These are phyloP conservation scores for Talaromyces amestolkiae DNA, from an alignment of 2,329 filamentous ascomycete genomes.

Conservation along the genomic window DNA sequence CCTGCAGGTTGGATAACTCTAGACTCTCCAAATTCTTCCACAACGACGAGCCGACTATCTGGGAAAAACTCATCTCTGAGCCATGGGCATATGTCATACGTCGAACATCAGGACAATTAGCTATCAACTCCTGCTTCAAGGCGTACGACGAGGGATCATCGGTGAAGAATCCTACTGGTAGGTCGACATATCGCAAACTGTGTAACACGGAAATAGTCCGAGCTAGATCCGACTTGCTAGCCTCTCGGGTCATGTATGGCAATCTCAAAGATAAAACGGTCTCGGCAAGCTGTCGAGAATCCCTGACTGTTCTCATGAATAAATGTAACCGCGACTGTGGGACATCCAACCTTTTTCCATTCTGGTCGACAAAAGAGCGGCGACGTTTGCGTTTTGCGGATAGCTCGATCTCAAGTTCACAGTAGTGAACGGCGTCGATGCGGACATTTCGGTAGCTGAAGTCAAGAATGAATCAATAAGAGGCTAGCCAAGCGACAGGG, in stretches of 20 bases:
- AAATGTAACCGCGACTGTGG: slow-evolving; percentile 72
- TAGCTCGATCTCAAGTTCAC: slow-evolving; percentile 77
- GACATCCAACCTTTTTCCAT: slow-evolving; percentile 76
- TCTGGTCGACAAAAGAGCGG: slow-evolving; percentile 68
- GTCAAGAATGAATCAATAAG: background rate
- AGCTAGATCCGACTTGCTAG: slow-evolving; percentile 77
- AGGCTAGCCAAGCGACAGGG: background rate
- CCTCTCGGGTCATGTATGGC: slow-evolving; percentile 92
- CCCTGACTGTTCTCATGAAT: slow-evolving; percentile 76
- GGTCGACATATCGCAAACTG: slow-evolving; percentile 82
- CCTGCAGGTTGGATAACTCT: slow-evolving; percentile 38
- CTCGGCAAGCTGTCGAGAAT: slow-evolving; percentile 67
- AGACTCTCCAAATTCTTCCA: slow-evolving; percentile 45
- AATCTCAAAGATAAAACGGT: slow-evolving; percentile 78
- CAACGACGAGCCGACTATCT: slow-evolving; percentile 57
- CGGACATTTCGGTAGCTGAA: slow-evolving; percentile 80
- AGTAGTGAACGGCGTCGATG: slow-evolving; percentile 93
- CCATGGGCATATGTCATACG: slow-evolving; percentile 85
- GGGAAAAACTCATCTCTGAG: slow-evolving; percentile 72
- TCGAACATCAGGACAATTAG: slow-evolving; percentile 75
- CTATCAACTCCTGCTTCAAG: slow-evolving; percentile 79
- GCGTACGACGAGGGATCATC: slow-evolving; percentile 74
- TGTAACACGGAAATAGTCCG: slow-evolving; percentile 80
- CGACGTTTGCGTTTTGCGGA: slow-evolving; percentile 74
- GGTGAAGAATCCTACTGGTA: slow-evolving; percentile 81